A percentile compares a stretch with the other conserved stretches of the same genome.
phyloP scores from a whole-genome alignment of 768 basidiomycete species.

The Fibroporia radiculosa region DNA sequence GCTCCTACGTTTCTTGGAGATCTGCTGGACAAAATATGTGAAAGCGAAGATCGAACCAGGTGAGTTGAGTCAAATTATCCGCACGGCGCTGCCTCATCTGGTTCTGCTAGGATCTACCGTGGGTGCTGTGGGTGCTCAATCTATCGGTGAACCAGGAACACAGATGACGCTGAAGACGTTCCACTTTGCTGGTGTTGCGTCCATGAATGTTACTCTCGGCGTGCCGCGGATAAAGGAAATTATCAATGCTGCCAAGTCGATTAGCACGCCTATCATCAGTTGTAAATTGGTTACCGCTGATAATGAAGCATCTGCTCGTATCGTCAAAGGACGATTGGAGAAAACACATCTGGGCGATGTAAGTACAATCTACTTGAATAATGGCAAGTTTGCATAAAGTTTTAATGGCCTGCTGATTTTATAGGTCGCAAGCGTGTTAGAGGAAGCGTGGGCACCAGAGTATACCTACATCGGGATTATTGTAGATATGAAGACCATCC shows the following conservation, averaged over 20 bases:
- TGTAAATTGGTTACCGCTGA: slow-evolving; percentile 82
- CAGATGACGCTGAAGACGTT: slow-evolving; percentile 99
- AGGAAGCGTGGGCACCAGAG: slow-evolving; percentile 92
- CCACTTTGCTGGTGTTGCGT: slow-evolving; percentile 99
- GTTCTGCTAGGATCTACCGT: slow-evolving; percentile 79
- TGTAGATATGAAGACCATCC: slow-evolving; percentile 81
- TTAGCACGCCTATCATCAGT: slow-evolving; percentile 97
- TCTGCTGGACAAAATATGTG: slow-evolving; percentile 87
- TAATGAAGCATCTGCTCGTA: slow-evolving; percentile 92
- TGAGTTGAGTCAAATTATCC: slow-evolving; percentile 18
- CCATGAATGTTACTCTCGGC: slow-evolving; percentile 99
- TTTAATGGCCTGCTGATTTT: background rate
- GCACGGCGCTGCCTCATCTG: background rate
- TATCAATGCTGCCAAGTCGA: slow-evolving; percentile 96
- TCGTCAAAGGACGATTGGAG: slow-evolving; percentile 94
- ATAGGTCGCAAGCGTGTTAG: slow-evolving; percentile 85
- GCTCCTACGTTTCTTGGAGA: slow-evolving; percentile 69
- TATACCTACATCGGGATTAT: slow-evolving; percentile 93
- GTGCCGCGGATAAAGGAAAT: slow-evolving; percentile 99
- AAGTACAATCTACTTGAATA: slow-evolving; percentile 20
- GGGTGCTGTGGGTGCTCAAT: slow-evolving; percentile 97
- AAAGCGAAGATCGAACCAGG: slow-evolving; percentile 96
- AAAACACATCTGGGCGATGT: slow-evolving; percentile 94
- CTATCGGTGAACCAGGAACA: slow-evolving; percentile 98
- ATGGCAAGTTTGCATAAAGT: too few species aligned